Evolutionary conservation across 2,329 filamentous ascomycete species (phyloP).

Genomic region (Calonectria pseudoturangicola): DNA sequence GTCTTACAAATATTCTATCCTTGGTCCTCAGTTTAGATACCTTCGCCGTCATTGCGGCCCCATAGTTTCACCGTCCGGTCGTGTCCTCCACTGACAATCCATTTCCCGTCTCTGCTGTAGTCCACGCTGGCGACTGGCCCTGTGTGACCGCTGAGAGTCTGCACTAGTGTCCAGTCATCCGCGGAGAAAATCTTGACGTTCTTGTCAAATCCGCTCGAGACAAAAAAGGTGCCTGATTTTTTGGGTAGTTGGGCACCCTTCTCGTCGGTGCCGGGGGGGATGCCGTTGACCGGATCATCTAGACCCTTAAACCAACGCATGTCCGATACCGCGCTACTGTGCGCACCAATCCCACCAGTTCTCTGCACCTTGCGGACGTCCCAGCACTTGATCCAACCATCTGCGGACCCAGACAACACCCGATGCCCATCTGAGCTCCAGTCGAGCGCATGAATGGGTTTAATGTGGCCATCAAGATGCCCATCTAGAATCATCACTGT

Average conservation of each 20-base stretch:
- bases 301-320: conserved; percentile 94
- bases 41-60: conserved; percentile 86
- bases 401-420: conserved; percentile 93
- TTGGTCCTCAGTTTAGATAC: conserved; percentile 63
- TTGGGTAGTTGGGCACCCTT: conserved; percentile 83
- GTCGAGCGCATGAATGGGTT: conserved; percentile 93
- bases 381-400: conserved; percentile 99
- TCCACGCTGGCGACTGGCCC: conserved; percentile 95
- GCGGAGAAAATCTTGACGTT: conserved; percentile 97
- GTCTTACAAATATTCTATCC: conserved; percentile 41
- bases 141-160: conserved; percentile 91
- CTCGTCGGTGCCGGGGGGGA: conserved; percentile 76
- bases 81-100: conserved; percentile 96
- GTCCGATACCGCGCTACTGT: conserved; percentile 93
- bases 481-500: conserved; percentile 97
- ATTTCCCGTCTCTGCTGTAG: conserved; percentile 88
- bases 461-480: conserved; percentile 86
- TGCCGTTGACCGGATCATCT: conserved; percentile 81
- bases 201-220: conserved; percentile 93
- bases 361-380: conserved; percentile 92
- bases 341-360: conserved; percentile 90
- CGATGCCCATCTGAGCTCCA: conserved; percentile 95
- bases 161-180: conserved; percentile 94
- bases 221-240: conserved; percentile 93
- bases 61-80: conserved; percentile 97